A percentile compares a stretch with the other conserved stretches of the same genome.
phyloP scores from a whole-genome alignment of 805 yeast species.

The Zygosaccharomyces bailii region DNA sequence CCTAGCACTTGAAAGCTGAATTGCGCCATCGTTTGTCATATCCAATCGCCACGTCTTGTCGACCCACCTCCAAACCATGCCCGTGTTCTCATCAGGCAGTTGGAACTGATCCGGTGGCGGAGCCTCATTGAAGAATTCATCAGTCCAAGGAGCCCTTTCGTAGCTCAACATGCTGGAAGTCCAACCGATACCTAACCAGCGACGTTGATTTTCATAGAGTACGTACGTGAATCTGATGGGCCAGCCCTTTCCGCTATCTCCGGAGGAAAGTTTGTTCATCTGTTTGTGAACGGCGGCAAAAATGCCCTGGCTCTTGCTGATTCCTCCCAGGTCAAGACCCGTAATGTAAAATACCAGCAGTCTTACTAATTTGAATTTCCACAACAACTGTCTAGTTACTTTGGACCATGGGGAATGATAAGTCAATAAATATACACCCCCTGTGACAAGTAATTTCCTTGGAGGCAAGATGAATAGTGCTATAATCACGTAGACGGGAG shows the following conservation, averaged over 20 bases:
- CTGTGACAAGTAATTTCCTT: slow-evolving; percentile 54
- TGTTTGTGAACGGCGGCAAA: slow-evolving; percentile 43
- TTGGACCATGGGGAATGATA: slow-evolving; percentile 86
- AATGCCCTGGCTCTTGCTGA: slow-evolving; percentile 41
- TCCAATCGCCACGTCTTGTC: slow-evolving; percentile 91
- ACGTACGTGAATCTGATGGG: slow-evolving; percentile 86
- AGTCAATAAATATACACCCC: slow-evolving; percentile 62
- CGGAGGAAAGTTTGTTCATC: slow-evolving; percentile 36
- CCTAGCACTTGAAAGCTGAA: slow-evolving; percentile 63
- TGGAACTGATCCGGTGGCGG: slow-evolving; percentile 72
- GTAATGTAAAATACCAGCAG: slow-evolving; percentile 75
- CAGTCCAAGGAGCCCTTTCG: slow-evolving; percentile 97
- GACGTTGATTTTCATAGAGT: slow-evolving; percentile 88
- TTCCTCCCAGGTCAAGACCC: slow-evolving; percentile 72
- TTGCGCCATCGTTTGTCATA: slow-evolving; percentile 80
- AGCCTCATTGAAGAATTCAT: slow-evolving; percentile 85
- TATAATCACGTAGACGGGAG: slow-evolving; percentile 76
- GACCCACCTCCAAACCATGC: slow-evolving; percentile 91
- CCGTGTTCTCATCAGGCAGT: slow-evolving; percentile 71
- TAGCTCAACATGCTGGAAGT: slow-evolving; percentile 85
- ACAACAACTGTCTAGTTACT: slow-evolving; percentile 75
- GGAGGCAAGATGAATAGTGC: slow-evolving; percentile 71
- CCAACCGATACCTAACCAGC: slow-evolving; percentile 99
- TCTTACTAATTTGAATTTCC: slow-evolving; percentile 76
- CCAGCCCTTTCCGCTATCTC: slow-evolving; percentile 37